phyloP scores from a whole-genome alignment of 176 grass and related monocot species.

The Neostapfia colusana region DNA sequence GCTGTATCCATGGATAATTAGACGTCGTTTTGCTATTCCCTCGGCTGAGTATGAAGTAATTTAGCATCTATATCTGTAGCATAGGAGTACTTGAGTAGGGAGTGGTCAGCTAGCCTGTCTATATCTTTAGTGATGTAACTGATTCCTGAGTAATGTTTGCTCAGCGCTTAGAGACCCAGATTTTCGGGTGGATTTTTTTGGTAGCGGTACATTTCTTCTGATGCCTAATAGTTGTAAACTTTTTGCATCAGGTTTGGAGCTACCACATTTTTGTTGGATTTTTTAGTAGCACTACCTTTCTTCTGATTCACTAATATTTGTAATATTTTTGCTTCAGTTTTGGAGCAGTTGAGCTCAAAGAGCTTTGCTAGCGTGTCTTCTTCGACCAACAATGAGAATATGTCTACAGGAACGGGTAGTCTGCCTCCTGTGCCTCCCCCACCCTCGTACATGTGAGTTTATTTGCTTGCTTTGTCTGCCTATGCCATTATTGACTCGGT shows the following conservation, averaged over 20 bases:
- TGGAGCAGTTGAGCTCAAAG: constrained; percentile 48
- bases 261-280: background rate
- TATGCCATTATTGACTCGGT: background rate
- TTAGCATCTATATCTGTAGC: background rate
- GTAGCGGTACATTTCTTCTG: background rate
- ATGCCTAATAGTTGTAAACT: background rate
- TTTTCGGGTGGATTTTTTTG: background rate
- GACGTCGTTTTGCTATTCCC: background rate
- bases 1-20: background rate
- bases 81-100: background rate
- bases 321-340: constrained; percentile 24
- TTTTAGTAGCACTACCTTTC: background rate
- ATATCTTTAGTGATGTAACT: background rate
- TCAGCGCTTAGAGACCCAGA: background rate
- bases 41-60: background rate
- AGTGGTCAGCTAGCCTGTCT: background rate
- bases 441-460: constrained; percentile 56
- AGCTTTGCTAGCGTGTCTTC: constrained; percentile 73
- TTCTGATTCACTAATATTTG: constrained; percentile 15
- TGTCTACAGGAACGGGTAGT: constrained; percentile 55
- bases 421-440: constrained; percentile 52
- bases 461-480: background rate
- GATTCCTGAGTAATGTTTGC: background rate
- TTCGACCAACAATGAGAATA: constrained; percentile 47
- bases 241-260: constrained; percentile 23